phyloP scores from a whole-genome alignment of 164 flowering plant species.

The Brasenia schreberi region DNA sequence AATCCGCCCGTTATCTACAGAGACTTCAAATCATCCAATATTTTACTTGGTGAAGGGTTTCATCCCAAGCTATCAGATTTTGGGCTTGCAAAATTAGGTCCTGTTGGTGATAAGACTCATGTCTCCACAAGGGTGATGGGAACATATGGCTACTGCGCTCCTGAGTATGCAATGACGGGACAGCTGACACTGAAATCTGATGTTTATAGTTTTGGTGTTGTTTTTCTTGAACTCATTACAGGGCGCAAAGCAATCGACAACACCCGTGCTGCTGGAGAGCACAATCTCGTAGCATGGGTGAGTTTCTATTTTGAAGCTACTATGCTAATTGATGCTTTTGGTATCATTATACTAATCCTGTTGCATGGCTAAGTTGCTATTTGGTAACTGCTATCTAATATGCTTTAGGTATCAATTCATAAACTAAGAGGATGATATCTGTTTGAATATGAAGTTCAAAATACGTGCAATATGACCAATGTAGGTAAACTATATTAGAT shows the following conservation, averaged over 20 bases:
- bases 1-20: constrained; percentile 61
- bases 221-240: constrained; percentile 39
- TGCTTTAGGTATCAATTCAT: too few relatives aligned
- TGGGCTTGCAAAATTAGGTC: constrained; percentile 52
- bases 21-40: constrained; percentile 61
- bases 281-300: constrained; percentile 40
- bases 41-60: constrained; percentile 39
- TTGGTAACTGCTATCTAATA: too few relatives aligned
- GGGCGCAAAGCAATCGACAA: constrained; percentile 39
- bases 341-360: neutral
- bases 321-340: neutral
- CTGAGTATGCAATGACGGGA: constrained; percentile 47
- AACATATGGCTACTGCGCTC: constrained; percentile 46
- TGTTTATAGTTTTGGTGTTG: constrained; percentile 46
- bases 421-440: too few relatives aligned
- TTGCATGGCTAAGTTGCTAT: too few relatives aligned
- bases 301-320: neutral
- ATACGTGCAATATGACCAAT: too few relatives aligned
- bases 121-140: constrained; percentile 55
- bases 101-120: constrained; percentile 32
- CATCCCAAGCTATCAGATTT: constrained; percentile 76
- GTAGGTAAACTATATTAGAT: too few relatives aligned
- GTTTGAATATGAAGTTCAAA: too few relatives aligned
- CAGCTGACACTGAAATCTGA: constrained; percentile 40
- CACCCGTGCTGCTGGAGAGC: constrained; percentile 24